A percentile compares a stretch with the other conserved stretches of the same genome.
Conservation (phyloP, 176 grass and related monocot species). For the Luzula sylvatica region DNA sequence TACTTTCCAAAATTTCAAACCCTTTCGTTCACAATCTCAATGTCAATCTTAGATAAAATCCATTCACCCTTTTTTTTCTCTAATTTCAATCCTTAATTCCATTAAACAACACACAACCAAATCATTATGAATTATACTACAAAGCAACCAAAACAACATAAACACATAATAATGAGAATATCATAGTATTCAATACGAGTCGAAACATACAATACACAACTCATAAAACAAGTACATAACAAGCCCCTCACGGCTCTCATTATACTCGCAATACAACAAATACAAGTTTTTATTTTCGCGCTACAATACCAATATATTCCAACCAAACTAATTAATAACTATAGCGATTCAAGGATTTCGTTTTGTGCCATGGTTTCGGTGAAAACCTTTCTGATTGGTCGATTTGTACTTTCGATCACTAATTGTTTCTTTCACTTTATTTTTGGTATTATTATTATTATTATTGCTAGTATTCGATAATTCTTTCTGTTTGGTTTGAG, state of each 20-base stretch:
- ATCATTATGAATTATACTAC: too few species aligned
- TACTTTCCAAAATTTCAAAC: too few species aligned
- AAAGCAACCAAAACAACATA: too few species aligned
- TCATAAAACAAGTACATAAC: background rate
- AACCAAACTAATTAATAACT: conserved; percentile 1
- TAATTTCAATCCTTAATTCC: too few species aligned
- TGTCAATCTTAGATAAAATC: too few species aligned
- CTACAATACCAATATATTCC: background rate
- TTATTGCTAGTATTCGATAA: conserved; percentile 17
- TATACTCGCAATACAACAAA: conserved; percentile 2
- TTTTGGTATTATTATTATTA: conserved; percentile 57
- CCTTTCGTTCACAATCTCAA: too few species aligned
- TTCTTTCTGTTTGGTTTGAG: conserved; percentile 59
- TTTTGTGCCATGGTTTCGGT: conserved; percentile 32
- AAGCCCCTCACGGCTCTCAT: background rate
- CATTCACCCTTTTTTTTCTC: too few species aligned
- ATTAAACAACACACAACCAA: too few species aligned
- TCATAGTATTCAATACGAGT: too few species aligned
- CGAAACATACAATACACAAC: background rate
- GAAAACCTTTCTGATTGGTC: conserved; percentile 29
- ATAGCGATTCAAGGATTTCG: conserved; percentile 34
- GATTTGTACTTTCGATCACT: conserved; percentile 37
- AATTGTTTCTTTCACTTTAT: conserved; percentile 39
- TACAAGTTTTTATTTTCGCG: conserved; percentile 1
- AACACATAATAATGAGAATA: too few species aligned